phyloP scores from a whole-genome alignment of 1,139 yeast genomes.

The Taphrina sp. region DNA sequence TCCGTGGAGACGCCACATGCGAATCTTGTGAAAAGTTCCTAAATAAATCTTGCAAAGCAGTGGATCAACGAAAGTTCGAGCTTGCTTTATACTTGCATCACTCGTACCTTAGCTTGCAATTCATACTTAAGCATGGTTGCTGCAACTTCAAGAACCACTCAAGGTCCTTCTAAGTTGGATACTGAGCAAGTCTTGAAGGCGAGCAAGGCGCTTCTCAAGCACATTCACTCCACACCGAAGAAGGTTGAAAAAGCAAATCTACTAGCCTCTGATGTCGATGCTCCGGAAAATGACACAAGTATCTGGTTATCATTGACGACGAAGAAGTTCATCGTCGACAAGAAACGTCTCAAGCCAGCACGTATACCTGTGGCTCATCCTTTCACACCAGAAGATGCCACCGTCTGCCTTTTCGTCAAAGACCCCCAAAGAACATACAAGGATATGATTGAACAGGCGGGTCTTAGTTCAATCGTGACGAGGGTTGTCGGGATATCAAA shows the following conservation, averaged over 20 bases:
- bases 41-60: too few relatives aligned
- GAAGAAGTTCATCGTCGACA: conserved; percentile 61
- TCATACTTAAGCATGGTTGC: too few relatives aligned
- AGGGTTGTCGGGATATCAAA: conserved; percentile 49
- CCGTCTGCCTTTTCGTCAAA: conserved; percentile 63
- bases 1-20: too few relatives aligned
- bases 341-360: conserved; percentile 72
- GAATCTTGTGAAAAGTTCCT: too few relatives aligned
- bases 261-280: conserved; percentile 21
- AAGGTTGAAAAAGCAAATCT: conserved; percentile 13
- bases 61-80: too few relatives aligned
- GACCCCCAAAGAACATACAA: conserved; percentile 64
- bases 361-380: conserved; percentile 46
- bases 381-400: conserved; percentile 4
- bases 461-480: conserved; percentile 40
- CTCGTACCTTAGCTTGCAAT: too few relatives aligned
- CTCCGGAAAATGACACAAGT: conserved; percentile 34
- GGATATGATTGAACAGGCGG: conserved; percentile 56
- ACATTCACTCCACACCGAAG: conserved; percentile 12
- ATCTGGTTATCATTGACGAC: conserved; percentile 60
- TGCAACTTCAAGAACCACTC: too few relatives aligned
- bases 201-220: conserved; percentile 27
- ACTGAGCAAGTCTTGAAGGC: conserved; percentile 19
- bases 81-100: too few relatives aligned
- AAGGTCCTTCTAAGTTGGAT: conserved; percentile 18